These are phyloP conservation scores for Cryptococcus neoformans DNA, from an alignment of 1,284 basidiomycete species.

Conservation along the genomic window DNA sequence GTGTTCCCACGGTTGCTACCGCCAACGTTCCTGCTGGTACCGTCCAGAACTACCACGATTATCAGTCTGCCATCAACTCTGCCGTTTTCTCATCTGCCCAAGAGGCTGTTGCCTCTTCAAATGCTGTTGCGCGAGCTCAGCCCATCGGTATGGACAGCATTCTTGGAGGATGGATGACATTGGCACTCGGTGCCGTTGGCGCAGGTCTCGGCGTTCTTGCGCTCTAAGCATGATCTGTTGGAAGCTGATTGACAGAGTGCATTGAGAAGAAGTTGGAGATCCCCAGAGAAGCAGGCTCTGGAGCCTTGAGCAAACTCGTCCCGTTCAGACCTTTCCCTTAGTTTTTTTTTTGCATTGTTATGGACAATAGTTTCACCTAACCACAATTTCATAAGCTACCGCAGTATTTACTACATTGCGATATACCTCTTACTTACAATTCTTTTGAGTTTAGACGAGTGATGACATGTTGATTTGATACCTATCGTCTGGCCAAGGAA, in stretches of 20 bases:
- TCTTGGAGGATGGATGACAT: conserved; percentile 12
- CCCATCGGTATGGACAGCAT: conserved; percentile 1
- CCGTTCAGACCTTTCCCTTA: neutral
- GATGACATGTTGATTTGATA: too few species aligned
- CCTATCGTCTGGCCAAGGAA: too few species aligned
- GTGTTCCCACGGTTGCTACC: conserved; percentile 29
- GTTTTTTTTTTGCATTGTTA: neutral
- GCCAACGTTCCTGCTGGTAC: conserved; percentile 32
- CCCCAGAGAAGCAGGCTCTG: neutral
- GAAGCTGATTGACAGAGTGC: too few species aligned
- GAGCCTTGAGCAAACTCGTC: neutral
- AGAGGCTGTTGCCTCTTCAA: conserved; percentile 1
- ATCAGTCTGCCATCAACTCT: conserved; percentile 30
- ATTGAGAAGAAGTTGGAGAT: neutral
- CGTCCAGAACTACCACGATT: conserved; percentile 24
- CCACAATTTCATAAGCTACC: too few species aligned
- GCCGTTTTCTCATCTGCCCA: conserved; percentile 24
- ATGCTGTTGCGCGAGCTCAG: conserved; percentile 1
- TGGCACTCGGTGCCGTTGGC: conserved; percentile 19
- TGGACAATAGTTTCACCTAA: neutral
- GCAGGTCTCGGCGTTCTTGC: conserved; percentile 16
- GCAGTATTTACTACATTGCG: too few species aligned
- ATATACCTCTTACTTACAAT: too few species aligned
- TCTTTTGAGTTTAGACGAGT: too few species aligned
- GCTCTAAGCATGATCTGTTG: conserved; percentile 5